Evolutionary conservation across 2,329 filamentous ascomycete species (phyloP).

Genomic region (Trichophyton simii): DNA sequence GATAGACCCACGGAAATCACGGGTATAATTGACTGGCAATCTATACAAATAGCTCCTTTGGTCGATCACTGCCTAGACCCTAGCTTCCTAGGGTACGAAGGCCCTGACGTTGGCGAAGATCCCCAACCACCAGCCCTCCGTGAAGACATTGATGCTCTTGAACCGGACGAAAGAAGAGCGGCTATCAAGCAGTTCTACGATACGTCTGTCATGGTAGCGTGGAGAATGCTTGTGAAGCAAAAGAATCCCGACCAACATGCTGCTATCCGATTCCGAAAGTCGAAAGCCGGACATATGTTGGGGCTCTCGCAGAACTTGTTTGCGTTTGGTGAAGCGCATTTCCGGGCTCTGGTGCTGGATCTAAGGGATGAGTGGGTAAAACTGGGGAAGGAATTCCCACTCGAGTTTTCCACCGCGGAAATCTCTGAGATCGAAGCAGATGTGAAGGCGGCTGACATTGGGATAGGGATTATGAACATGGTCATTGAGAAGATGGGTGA

Average conservation of each 20-base stretch:
- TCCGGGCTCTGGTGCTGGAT: slow-evolving; percentile 5
- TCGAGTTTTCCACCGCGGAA: background rate
- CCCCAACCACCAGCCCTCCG: background rate
- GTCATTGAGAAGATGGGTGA: slow-evolving; percentile 4
- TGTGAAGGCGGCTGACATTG: background rate
- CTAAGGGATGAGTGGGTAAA: background rate
- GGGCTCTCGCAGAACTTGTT: slow-evolving; percentile 22
- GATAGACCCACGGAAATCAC: slow-evolving; percentile 9
- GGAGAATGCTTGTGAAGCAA: slow-evolving; percentile 9
- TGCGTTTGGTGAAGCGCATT: slow-evolving; percentile 22
- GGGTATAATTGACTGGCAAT: slow-evolving; percentile 21
- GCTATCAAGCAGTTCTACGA: background rate
- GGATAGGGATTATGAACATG: slow-evolving; percentile 3
- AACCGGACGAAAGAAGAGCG: background rate
- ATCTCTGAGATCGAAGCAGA: background rate
- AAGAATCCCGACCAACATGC: slow-evolving; percentile 9
- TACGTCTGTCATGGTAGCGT: slow-evolving; percentile 5
- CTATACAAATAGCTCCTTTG: slow-evolving; percentile 14
- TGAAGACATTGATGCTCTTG: background rate
- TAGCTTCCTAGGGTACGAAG: slow-evolving; percentile 16
- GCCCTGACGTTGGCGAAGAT: slow-evolving; percentile 19
- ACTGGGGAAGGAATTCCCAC: background rate
- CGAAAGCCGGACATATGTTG: slow-evolving; percentile 17
- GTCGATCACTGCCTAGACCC: slow-evolving; percentile 15
- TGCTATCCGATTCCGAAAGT: slow-evolving; percentile 10